These are phyloP conservation scores for Trichosporon sp. DNA, from an alignment of 1,284 basidiomycete genomes.

Conservation along the genomic window DNA sequence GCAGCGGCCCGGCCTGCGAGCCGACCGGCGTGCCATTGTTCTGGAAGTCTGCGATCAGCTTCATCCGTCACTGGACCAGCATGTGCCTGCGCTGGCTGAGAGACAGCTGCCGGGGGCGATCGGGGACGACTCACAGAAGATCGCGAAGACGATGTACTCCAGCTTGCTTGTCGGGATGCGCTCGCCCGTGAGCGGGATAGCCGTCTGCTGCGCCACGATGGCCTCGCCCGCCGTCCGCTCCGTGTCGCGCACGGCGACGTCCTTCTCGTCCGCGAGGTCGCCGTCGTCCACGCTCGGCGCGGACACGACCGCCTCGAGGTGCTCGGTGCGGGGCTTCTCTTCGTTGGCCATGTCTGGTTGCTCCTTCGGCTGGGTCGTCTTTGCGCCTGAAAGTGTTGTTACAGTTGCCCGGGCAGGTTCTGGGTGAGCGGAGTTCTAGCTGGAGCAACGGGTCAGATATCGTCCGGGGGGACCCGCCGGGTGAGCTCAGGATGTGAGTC, in stretches of 20 bases:
- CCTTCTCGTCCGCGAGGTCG: neutral
- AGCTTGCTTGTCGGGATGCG: slow-evolving; percentile 13
- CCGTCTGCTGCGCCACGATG: slow-evolving; percentile 13
- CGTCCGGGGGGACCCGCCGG: too few species aligned
- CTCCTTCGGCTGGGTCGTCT: too few species aligned
- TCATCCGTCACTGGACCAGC: too few species aligned
- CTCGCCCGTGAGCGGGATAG: slow-evolving; percentile 17
- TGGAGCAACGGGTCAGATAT: too few species aligned
- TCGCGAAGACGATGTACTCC: slow-evolving; percentile 15
- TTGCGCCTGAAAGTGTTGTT: too few species aligned
- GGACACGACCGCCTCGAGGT: neutral
- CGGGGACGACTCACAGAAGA: slow-evolving; percentile 10
- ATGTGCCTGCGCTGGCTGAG: too few species aligned
- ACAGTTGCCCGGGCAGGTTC: too few species aligned
- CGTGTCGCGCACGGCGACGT: neutral
- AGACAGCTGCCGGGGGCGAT: too few species aligned
- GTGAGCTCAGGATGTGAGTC: too few species aligned
- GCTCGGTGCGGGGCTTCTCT: neutral
- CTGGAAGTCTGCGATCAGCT: slow-evolving; percentile 6
- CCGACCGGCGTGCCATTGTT: slow-evolving; percentile 11
- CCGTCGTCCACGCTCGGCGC: neutral
- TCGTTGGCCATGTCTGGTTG: neutral
- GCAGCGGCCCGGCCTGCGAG: slow-evolving; percentile 2
- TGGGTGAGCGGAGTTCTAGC: too few species aligned
- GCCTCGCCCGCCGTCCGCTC: slow-evolving; percentile 12